Conservation (phyloP, 306 rosid genomes). For the Gynostemma pentaphyllum region DNA sequence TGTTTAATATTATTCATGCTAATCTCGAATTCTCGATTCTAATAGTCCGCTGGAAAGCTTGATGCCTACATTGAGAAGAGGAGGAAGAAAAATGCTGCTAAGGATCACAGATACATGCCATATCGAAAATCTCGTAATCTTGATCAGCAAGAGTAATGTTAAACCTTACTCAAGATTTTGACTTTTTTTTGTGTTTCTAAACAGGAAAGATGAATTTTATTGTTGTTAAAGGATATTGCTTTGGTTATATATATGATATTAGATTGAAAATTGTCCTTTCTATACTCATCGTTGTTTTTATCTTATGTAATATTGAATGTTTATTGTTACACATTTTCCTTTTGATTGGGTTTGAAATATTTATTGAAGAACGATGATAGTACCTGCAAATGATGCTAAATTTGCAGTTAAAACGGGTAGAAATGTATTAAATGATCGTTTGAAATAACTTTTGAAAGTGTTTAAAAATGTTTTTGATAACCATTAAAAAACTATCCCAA, state of each 20-base stretch:
- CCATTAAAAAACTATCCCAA: too few species aligned
- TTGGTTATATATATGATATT: background rate
- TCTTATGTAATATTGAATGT: background rate
- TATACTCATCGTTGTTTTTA: background rate
- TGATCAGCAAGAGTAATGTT: conserved; percentile 14
- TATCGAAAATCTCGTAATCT: conserved; percentile 36
- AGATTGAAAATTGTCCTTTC: background rate
- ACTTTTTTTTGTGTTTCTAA: background rate
- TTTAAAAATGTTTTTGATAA: too few species aligned
- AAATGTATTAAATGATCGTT: too few species aligned
- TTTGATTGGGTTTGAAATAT: too few species aligned
- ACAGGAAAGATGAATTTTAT: background rate
- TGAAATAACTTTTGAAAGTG: too few species aligned
- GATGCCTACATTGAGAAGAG: conserved; percentile 53
- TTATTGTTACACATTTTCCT: background rate
- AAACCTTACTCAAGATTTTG: background rate
- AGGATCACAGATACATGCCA: conserved; percentile 67
- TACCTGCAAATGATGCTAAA: too few species aligned
- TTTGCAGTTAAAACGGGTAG: too few species aligned
- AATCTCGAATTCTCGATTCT: background rate
- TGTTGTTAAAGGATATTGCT: background rate
- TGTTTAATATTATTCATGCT: background rate
- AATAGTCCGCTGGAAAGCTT: conserved; percentile 64
- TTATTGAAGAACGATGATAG: too few species aligned
- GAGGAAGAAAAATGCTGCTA: conserved; percentile 78